Conservation (phyloP, 2,329 filamentous ascomycete genomes). For the Aspergillus fijiensis region DNA sequence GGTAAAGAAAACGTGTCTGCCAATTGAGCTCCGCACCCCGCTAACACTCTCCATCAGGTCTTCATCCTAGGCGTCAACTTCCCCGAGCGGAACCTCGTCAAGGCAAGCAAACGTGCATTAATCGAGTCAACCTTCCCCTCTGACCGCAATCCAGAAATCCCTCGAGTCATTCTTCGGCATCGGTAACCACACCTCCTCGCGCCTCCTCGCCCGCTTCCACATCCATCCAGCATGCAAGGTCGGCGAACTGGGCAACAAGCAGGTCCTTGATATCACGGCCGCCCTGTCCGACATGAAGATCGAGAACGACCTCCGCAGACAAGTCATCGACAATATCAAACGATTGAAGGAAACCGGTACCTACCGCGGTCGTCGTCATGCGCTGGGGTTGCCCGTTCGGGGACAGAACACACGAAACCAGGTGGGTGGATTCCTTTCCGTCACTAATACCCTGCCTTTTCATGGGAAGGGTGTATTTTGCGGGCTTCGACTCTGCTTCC, state of each 20-base stretch:
- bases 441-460: background rate
- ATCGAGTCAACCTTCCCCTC: background rate
- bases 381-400: conserved; percentile 85
- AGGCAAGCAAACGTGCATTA: conserved; percentile 54
- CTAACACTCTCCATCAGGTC: conserved; percentile 55
- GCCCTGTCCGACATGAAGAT: conserved; percentile 90
- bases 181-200: conserved; percentile 66
- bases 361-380: conserved; percentile 85
- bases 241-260: conserved; percentile 70
- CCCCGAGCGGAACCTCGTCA: conserved; percentile 76
- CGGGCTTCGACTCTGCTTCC: too few species aligned
- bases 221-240: conserved; percentile 83
- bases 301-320: conserved; percentile 78
- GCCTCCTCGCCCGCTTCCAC: conserved; percentile 82
- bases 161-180: conserved; percentile 86
- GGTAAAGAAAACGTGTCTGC: conserved; percentile 22
- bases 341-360: conserved; percentile 86
- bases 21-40: background rate
- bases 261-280: conserved; percentile 76
- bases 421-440: conserved; percentile 42
- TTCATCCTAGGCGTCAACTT: conserved; percentile 88
- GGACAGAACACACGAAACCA: conserved; percentile 85
- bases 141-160: conserved; percentile 39
- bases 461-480: background rate
- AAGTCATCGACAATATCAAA: conserved; percentile 80